Evolutionary conservation across 768 basidiomycete genomes (phyloP).

Genomic region (Tulasnella sp.): DNA sequence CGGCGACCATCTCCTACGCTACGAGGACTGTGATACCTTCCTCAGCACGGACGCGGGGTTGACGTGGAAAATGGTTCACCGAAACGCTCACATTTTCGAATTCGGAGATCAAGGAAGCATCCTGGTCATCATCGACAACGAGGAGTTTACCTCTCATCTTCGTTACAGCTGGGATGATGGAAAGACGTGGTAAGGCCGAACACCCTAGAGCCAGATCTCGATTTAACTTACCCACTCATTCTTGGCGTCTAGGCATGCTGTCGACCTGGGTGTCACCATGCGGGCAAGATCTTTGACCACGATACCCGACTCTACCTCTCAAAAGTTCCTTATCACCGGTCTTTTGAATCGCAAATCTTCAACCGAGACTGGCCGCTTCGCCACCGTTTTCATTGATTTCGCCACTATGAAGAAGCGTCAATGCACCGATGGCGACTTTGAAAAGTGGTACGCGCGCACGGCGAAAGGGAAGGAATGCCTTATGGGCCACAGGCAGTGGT

Average conservation of each 20-base stretch:
- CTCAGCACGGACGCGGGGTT: constrained; percentile 82
- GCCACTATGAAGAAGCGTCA: constrained; percentile 50
- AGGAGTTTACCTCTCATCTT: constrained; percentile 55
- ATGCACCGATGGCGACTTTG: constrained; percentile 63
- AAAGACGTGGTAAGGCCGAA: constrained; percentile 53
- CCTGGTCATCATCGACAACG: constrained; percentile 71
- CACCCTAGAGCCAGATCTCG: not conserved
- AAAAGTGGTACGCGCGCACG: constrained; percentile 75
- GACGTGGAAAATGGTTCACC: constrained; percentile 67
- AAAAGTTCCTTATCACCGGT: constrained; percentile 87
- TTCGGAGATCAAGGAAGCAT: constrained; percentile 88
- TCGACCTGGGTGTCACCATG: constrained; percentile 56
- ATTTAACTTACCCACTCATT: not conserved
- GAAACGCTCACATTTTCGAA: constrained; percentile 84
- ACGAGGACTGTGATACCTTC: constrained; percentile 89
- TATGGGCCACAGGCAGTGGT: constrained; percentile 99
- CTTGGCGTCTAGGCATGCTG: constrained; percentile 54
- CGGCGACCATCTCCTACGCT: constrained; percentile 52
- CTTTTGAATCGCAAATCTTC: constrained; percentile 52
- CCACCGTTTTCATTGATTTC: constrained; percentile 76
- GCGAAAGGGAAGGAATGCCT: constrained; percentile 59
- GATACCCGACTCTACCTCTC: constrained; percentile 89
- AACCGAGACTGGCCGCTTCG: constrained; percentile 46
- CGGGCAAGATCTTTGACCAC: constrained; percentile 73
- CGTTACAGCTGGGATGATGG: constrained; percentile 78